phyloP scores from a whole-genome alignment of 805 yeast species.

The Saccharomycopsis sp. region DNA sequence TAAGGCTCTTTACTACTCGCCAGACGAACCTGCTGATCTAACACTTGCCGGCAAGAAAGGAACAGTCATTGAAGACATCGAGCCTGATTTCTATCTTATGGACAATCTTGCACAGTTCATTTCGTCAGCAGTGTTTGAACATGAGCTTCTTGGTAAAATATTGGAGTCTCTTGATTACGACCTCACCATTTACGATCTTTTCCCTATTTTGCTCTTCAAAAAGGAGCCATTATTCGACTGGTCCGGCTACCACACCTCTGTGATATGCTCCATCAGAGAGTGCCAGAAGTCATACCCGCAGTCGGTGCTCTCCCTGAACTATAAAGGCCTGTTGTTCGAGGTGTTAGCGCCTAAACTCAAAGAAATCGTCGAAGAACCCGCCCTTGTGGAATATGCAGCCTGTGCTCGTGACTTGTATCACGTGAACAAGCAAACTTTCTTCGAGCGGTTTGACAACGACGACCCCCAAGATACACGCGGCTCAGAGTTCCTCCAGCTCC shows the following conservation, averaged over 20 bases:
- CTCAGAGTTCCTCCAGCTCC: constrained; percentile 20
- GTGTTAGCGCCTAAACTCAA: not conserved
- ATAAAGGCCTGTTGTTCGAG: not conserved
- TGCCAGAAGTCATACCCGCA: constrained; percentile 1
- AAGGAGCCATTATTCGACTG: constrained; percentile 62
- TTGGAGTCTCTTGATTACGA: constrained; percentile 12
- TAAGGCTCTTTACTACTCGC: constrained; percentile 36
- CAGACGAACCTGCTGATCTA: constrained; percentile 34
- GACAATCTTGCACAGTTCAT: constrained; percentile 45
- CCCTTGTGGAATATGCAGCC: not conserved
- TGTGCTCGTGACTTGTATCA: not conserved
- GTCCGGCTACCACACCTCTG: constrained; percentile 29
- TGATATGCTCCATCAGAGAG: constrained; percentile 22
- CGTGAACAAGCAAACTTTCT: constrained; percentile 8
- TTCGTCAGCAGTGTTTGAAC: constrained; percentile 45
- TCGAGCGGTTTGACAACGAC: constrained; percentile 16
- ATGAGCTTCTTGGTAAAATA: constrained; percentile 42
- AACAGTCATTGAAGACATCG: constrained; percentile 39
- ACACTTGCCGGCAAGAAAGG: too few species aligned
- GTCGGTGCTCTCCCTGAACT: not conserved
- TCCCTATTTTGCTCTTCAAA: constrained; percentile 41
- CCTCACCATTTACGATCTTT: constrained; percentile 22
- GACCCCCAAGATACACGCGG: constrained; percentile 17
- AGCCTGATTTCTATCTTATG: constrained; percentile 38
- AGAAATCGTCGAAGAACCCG: not conserved